Evolutionary conservation across 257 asterid species (phyloP), one percentile per base, ranked within the genome.

Genomic region (Solanum tarijense): DNA sequence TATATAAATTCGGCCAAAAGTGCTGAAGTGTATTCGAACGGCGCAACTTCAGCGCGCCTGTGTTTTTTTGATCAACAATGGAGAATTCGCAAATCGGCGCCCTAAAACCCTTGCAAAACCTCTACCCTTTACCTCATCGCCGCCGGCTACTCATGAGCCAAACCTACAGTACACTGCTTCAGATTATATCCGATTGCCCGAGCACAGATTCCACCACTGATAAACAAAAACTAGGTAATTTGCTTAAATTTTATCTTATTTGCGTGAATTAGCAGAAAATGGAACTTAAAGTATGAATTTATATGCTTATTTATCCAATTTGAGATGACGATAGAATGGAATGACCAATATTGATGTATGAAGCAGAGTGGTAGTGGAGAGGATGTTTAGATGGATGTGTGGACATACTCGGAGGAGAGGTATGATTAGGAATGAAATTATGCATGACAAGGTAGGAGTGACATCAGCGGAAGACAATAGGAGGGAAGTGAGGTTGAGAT

Each of bases 141-240:
- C 92, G 93, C 34, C 98, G 98, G 9, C 93, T 94, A 8, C 89
- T 95, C 60, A 93, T 88, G 39, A 95, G 99, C 91, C 90, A 92
- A 25, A 95, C 98, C 34, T 91, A 86, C 88, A 84, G 31, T 86
- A 81, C 92, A n/a, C 90, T 95, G 39, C 12, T 85, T 62, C 88
- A 79, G 71, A 87, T 93, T 83, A 66, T 96, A 58, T 92, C 95
- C 16, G 92, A 87, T 89, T 92, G 91, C 89, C 86, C 39, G 86
- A 69, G 88, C 84, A 74, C 83, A 4, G 83, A 69, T 12, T 25
- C 88, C 9, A 25, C 82, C 18, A 75, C 87, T 35, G 90, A 87
- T 76, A 88, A 41, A 16, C 90, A 87, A 48, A 73, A 74, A 58
- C 91, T 78, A 89, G 96, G 98, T 95, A 95, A 36, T 35, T 23